Evolutionary conservation across 208 protist genomes (phyloP).

Genomic region (Leishmania guyanensis): DNA sequence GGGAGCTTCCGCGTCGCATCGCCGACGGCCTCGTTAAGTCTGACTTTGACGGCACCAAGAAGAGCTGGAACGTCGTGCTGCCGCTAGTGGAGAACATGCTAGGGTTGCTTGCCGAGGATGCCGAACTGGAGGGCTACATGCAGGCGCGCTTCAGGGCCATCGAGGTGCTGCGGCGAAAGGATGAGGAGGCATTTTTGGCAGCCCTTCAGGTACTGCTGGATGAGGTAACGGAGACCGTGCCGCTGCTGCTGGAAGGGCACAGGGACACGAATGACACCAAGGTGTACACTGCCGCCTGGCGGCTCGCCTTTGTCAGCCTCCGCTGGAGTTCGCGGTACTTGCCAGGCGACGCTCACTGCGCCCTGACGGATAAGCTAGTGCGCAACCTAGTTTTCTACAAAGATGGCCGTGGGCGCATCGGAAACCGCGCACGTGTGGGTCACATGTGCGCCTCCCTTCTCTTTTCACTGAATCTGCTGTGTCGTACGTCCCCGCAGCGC

Average conservation of each 20-base stretch:
- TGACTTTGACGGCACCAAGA: slow-evolving; percentile 51
- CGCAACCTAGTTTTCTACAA: slow-evolving; percentile 47
- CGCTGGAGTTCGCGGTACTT: slow-evolving; percentile 37
- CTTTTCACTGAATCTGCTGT: slow-evolving; percentile 47
- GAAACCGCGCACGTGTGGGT: slow-evolving; percentile 41
- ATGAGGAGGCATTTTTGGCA: slow-evolving; percentile 21
- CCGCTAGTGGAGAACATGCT: slow-evolving; percentile 67
- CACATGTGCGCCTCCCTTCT: slow-evolving; percentile 61
- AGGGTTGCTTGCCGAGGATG: slow-evolving; percentile 60
- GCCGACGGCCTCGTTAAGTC: slow-evolving; percentile 63
- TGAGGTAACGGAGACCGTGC: slow-evolving; percentile 53
- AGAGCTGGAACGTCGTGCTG: slow-evolving; percentile 57
- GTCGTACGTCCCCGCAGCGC: slow-evolving; percentile 53
- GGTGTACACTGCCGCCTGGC: slow-evolving; percentile 68
- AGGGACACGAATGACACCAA: slow-evolving; percentile 31
- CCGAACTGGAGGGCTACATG: slow-evolving; percentile 44
- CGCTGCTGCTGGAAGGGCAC: slow-evolving; percentile 60
- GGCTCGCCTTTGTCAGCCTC: slow-evolving; percentile 60
- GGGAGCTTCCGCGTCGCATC: slow-evolving; percentile 59
- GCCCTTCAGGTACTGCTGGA: slow-evolving; percentile 20
- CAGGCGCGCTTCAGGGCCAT: slow-evolving; percentile 37
- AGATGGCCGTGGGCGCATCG: slow-evolving; percentile 35
- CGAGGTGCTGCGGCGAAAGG: slow-evolving; percentile 32
- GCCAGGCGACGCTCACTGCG: slow-evolving; percentile 8
- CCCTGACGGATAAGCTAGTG: slow-evolving; percentile 45